Base-by-base conservation (phyloP, 257 asterid species). In the Plantago ovata region DNA sequence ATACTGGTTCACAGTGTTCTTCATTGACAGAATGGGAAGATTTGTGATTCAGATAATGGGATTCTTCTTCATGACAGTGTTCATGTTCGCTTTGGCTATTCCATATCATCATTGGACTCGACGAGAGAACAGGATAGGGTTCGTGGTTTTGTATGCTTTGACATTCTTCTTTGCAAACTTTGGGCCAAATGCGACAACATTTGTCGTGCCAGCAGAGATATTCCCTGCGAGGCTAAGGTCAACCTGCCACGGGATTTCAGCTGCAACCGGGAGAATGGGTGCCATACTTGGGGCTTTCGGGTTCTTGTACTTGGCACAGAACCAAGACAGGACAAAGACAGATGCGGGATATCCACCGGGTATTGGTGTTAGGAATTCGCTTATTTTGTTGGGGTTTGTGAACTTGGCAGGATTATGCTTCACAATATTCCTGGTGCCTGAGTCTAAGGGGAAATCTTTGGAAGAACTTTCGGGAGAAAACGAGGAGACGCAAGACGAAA, bases 111-210 rank as follows among this genome's bases (percentile, higher is more conserved):
- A 68, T 28, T 73, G 78, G 78, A 63, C 68, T 32, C 58, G 68
- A 11, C 61, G 21, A 20, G 68, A 54, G 52, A 67, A 73, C 78
- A 64, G 65, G 40, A 68, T 73, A 9, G 74, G 74, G 21, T 73
- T 73, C n/a, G n/a, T n/a, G n/a, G n/a, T n/a, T n/a, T n/a, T n/a
- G n/a, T n/a, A n/a, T n/a, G n/a, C n/a, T n/a, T 39, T 66, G 7
- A 72, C 77, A 7, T 73, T 72, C 66, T 72, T 72, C 66, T 72
- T 67, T 20, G 77, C 77, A 33, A 72, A 72, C 51, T 72, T 72
- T 49, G 77, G 77, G 21, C 77, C 77, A 4, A 72, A 72, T 9
- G 66, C 77, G 3, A 72, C 77, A 24, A 72, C 77, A 7, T 72
- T 72, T 11, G 73, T 72, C 14, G 69, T 72, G 21, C 77, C 77